Conservation (phyloP, 148 eudicot species). For the Silene conica region DNA sequence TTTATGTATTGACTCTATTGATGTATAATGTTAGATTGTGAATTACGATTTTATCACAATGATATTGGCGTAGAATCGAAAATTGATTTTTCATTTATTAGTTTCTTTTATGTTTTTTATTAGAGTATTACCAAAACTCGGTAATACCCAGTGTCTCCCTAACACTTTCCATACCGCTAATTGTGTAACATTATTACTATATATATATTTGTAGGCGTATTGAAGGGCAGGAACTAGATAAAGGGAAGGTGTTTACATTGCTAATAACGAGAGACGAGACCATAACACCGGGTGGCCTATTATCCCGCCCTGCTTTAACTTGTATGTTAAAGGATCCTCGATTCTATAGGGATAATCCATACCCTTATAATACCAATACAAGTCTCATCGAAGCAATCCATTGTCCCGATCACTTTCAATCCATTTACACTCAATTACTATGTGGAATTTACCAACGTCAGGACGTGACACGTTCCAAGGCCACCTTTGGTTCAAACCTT, state of each 20-base stretch:
- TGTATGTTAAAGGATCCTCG: neutral
- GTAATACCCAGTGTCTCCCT: no score
- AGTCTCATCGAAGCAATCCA: neutral
- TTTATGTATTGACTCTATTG: no score
- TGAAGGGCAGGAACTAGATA: conserved; percentile 7
- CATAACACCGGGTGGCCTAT: neutral
- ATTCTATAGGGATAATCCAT: conserved; percentile 9
- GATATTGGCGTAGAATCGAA: no score
- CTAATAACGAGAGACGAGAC: neutral
- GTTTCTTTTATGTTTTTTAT: no score
- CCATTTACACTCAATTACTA: neutral
- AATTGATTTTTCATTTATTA: no score
- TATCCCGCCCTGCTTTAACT: neutral
- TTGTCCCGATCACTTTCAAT: conserved; percentile 8
- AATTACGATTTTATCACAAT: no score
- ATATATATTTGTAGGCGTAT: neutral
- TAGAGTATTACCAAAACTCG: no score
- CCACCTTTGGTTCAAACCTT: neutral
- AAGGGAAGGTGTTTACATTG: conserved; percentile 1
- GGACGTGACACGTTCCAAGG: neutral
- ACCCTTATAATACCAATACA: conserved; percentile 18
- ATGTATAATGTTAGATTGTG: no score
- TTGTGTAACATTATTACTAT: no score
- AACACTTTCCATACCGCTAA: no score
- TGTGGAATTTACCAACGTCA: neutral